These are phyloP conservation scores for Chenopodium album DNA, from an alignment of 148 eudicot species.

Conservation along the genomic window DNA sequence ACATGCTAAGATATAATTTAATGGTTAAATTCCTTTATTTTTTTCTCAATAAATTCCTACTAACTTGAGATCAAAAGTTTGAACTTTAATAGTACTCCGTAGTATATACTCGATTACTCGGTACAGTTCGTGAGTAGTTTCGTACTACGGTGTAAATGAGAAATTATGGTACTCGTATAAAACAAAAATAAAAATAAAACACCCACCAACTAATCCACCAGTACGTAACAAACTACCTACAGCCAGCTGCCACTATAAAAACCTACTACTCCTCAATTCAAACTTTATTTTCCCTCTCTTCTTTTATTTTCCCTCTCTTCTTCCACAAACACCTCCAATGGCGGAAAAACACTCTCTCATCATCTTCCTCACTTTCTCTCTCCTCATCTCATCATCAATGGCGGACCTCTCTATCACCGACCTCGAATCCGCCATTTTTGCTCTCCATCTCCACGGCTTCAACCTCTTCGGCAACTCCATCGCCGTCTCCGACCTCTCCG, in stretches of 20 bases:
- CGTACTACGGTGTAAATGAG: too few relatives aligned
- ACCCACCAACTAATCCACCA: too few relatives aligned
- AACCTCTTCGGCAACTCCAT: conserved; percentile 50
- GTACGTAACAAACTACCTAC: not conserved
- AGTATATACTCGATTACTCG: too few relatives aligned
- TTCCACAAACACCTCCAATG: not conserved
- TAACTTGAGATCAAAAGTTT: too few relatives aligned
- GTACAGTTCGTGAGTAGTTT: too few relatives aligned
- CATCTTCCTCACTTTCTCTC: conserved; percentile 6
- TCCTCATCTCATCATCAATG: conserved; percentile 6
- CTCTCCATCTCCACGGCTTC: conserved; percentile 37
- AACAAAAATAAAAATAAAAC: too few relatives aligned
- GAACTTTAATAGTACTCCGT: too few relatives aligned
- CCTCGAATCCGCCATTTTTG: conserved; percentile 26
- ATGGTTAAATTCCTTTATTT: too few relatives aligned
- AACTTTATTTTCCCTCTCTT: not conserved
- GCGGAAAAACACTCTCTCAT: not conserved
- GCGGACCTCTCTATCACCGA: conserved; percentile 18
- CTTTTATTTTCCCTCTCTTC: not conserved
- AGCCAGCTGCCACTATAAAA: conserved; percentile 5
- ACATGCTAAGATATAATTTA: too few relatives aligned
- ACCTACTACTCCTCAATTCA: not conserved
- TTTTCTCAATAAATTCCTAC: too few relatives aligned
- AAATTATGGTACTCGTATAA: too few relatives aligned
- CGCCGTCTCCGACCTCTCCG: conserved; percentile 43